phyloP scores from a whole-genome alignment of 2,329 filamentous ascomycete genomes.

The Botrytis porri region DNA sequence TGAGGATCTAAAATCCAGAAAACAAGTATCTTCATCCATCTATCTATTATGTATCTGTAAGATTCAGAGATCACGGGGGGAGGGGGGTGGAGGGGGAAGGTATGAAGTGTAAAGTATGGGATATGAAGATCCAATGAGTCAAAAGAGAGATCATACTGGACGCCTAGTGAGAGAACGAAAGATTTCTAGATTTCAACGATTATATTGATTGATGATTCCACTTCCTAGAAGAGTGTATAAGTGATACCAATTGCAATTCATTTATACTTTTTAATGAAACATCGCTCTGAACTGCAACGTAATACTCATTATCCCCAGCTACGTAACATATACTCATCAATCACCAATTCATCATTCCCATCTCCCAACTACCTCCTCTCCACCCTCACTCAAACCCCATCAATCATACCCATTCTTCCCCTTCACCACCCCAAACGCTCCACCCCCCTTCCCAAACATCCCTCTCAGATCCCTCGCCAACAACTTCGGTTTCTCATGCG shows the following conservation, averaged over 20 bases:
- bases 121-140: not conserved
- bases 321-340: not conserved
- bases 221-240: too few species aligned
- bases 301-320: not conserved
- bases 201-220: not conserved
- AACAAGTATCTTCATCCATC: too few species aligned
- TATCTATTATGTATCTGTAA: too few species aligned
- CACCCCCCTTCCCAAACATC: constrained; percentile 56
- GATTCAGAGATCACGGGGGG: too few species aligned
- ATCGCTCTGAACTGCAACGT: not conserved
- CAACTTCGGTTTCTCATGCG: constrained; percentile 54
- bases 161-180: too few species aligned
- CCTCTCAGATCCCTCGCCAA: constrained; percentile 52
- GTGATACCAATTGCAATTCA: not conserved
- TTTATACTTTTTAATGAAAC: not conserved
- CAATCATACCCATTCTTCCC: constrained; percentile 35
- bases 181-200: not conserved
- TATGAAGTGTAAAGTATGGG: too few species aligned
- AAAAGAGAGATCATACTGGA: too few species aligned
- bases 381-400: not conserved
- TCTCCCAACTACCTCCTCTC: too few species aligned
- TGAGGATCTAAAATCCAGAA: too few species aligned
- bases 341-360: not conserved
- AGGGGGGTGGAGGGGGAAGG: too few species aligned
- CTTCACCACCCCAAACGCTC: constrained; percentile 40